These are phyloP conservation scores for Paramecium pentaurelia DNA, from an alignment of 73 alveolate species.

Conservation along the genomic window DNA sequence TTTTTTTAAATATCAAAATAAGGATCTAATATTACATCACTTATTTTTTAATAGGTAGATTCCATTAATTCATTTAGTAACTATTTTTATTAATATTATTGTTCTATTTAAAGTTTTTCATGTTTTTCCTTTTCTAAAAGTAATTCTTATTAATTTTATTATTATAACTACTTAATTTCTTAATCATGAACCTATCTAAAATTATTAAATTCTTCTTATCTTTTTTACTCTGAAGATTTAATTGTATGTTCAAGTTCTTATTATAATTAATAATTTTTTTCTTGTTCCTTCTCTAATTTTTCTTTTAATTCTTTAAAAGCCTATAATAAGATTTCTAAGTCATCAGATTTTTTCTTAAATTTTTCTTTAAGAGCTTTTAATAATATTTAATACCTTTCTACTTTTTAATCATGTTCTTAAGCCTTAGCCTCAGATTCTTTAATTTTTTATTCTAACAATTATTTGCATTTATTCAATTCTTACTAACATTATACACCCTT, in stretches of 20 bases:
- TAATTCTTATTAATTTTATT: neutral
- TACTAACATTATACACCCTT: neutral
- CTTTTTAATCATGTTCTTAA: neutral
- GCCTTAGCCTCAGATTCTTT: neutral
- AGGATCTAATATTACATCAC: neutral
- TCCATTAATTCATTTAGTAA: neutral
- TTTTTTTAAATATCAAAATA: neutral
- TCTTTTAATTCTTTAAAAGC: neutral
- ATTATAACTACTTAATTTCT: neutral
- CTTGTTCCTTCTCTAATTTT: neutral
- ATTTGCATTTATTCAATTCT: neutral
- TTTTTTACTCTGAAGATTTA: neutral
- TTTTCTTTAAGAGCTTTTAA: neutral
- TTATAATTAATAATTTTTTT: neutral
- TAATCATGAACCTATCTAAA: neutral
- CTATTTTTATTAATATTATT: neutral
- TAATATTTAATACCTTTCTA: neutral
- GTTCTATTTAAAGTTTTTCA: neutral
- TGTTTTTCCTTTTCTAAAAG: neutral
- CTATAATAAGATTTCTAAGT: neutral
- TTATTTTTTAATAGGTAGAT: neutral
- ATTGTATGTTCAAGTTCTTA: neutral
- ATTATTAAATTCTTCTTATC: neutral
- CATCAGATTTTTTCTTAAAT: neutral
- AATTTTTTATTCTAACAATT: neutral